Base-by-base conservation (phyloP, 2,329 filamentous ascomycete species). In the Colletotrichum cereale region DNA sequence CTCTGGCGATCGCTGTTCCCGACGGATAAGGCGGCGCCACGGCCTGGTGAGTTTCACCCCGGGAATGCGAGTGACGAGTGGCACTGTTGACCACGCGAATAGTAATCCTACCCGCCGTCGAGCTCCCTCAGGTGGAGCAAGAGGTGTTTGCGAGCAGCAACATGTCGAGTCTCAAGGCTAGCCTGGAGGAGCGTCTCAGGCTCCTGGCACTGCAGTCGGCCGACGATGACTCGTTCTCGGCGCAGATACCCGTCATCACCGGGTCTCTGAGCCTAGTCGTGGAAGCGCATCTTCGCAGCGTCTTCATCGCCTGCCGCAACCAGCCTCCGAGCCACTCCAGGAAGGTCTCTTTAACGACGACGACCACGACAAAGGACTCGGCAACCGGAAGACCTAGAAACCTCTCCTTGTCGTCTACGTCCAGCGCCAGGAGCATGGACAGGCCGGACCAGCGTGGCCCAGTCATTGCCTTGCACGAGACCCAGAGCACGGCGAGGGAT, bases 221-320 rank as follows among this genome's bases (percentile, higher is more conserved):
- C 44, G 53, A 68, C 31, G 63, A 55, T 47, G 69, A 63, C 11
- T 29, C 66, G 2, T 55, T 72, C 3, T 68, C 53, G 11, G 58
- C 69, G 5, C 69, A 72, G 65, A 69, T 72, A 8, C 69, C 65
- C 6, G 65, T 72, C 5, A 72, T 72, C 26, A 72, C 65, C 11
- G 69, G 55, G 16, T 72, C 65, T 1, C 31, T 72, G 12, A 53
- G 65, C 8, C 60, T 72, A 14, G 69, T 63, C 12, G 57, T 72
- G 0, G 69, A 72, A 21, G 69, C 69, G 14, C 69, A 72, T 48
- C 58, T 72, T 31, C 57, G 69, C 8, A 69, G 69, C 11, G 69
- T 72, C 2, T 72, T 72, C 53, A 72, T 72, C 34, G 12, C 42
- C 16, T 72, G 69, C 24, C 69, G 69, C 16, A 69, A 42, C 8